Percentiles rank a stretch among this genome's conserved stretches.
Evolutionary conservation across 2,329 filamentous ascomycete genomes (phyloP).

Genomic region (Penicillium sp.): DNA sequence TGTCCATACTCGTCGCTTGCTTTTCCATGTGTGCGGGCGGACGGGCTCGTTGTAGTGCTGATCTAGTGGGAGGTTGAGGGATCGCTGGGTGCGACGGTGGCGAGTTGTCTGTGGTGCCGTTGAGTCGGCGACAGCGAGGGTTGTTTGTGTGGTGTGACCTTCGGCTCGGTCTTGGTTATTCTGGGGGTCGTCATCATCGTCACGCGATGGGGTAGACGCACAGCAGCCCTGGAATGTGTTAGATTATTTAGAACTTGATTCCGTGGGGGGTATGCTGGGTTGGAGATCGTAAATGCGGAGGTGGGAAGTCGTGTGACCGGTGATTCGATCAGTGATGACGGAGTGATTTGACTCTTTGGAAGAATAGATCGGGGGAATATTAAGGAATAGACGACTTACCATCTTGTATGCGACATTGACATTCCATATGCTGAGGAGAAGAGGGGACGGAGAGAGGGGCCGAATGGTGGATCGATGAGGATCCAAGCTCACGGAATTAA

Average conservation of each 20-base stretch:
- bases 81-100: constrained; percentile 14
- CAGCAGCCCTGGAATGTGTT: constrained; percentile 39
- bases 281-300: neutral
- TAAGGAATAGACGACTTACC: constrained; percentile 26
- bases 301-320: constrained; percentile 5
- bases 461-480: constrained; percentile 1
- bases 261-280: neutral
- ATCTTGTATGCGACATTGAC: constrained; percentile 32
- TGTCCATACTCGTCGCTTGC: constrained; percentile 68
- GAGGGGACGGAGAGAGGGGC: constrained; percentile 9
- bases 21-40: constrained; percentile 65
- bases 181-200: constrained; percentile 28
- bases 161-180: constrained; percentile 26
- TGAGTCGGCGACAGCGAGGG: constrained; percentile 10
- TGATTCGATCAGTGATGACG: neutral
- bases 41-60: constrained; percentile 72
- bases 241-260: neutral
- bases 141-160: constrained; percentile 22
- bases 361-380: neutral
- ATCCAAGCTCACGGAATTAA: neutral
- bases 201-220: constrained; percentile 36
- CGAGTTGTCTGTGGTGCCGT: constrained; percentile 4
- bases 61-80: constrained; percentile 32
- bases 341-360: neutral
- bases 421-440: constrained; percentile 28